phyloP scores from a whole-genome alignment of 225 moss, liverwort and hornwort genomes.

The Sphagnum contortum region DNA sequence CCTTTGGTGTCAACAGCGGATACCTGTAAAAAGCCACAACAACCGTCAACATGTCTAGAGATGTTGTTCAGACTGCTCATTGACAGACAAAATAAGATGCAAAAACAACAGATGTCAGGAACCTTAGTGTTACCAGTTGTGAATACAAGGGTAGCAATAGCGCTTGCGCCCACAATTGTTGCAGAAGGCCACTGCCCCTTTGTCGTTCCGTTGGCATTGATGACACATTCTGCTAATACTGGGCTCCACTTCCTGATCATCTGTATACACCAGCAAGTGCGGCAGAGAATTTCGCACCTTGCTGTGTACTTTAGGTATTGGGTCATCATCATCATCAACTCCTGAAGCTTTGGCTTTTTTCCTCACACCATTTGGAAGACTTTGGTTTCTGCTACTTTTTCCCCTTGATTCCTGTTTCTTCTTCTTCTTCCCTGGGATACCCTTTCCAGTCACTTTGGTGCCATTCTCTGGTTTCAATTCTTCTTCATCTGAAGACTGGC shows the following conservation, averaged over 20 bases:
- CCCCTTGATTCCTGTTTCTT: too few species aligned
- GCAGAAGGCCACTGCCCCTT: slow-evolving; percentile 58
- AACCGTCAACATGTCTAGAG: slow-evolving; percentile 1
- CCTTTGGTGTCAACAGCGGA: slow-evolving; percentile 46
- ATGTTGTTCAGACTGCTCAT: neutral
- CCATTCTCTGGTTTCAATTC: too few species aligned
- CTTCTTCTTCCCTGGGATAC: too few species aligned
- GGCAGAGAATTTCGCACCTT: too few species aligned
- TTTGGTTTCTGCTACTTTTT: too few species aligned
- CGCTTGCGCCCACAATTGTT: slow-evolving; percentile 57
- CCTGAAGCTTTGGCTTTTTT: too few species aligned
- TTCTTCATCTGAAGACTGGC: too few species aligned
- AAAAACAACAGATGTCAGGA: neutral
- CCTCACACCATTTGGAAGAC: too few species aligned
- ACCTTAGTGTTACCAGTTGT: slow-evolving; percentile 51
- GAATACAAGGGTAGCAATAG: slow-evolving; percentile 65
- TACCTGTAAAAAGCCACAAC: slow-evolving; percentile 40
- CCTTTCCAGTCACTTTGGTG: too few species aligned
- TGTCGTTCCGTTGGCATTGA: slow-evolving; percentile 83
- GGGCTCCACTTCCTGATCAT: slow-evolving; percentile 19
- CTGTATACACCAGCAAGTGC: slow-evolving; percentile 6
- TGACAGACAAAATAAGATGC: too few species aligned
- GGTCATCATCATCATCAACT: too few species aligned
- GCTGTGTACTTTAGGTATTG: too few species aligned
- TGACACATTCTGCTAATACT: slow-evolving; percentile 76